phyloP scores from a whole-genome alignment of 768 basidiomycete genomes.

The Crucibulum laeve region DNA sequence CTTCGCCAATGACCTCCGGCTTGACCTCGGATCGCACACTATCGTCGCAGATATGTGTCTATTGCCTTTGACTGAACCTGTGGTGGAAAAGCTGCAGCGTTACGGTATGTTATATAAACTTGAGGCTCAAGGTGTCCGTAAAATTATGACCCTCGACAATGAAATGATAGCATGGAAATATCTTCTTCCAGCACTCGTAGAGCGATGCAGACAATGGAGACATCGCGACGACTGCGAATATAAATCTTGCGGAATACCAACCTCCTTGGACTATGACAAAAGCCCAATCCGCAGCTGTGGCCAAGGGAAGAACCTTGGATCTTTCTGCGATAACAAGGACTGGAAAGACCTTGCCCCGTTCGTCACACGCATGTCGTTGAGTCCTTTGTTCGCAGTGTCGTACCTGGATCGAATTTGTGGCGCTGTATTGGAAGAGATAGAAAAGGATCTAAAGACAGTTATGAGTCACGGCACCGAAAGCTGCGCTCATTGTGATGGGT shows the following conservation, averaged over 20 bases:
- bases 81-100: conserved; percentile 9
- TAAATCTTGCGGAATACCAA: conserved; percentile 27
- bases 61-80: conserved; percentile 25
- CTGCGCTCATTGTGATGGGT: conserved; percentile 25
- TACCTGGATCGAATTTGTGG: conserved; percentile 36
- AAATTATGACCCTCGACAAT: conserved; percentile 18
- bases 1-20: conserved; percentile 39
- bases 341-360: conserved; percentile 40
- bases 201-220: conserved; percentile 50
- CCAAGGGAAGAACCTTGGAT: conserved; percentile 38
- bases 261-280: conserved; percentile 27
- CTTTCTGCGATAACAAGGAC: conserved; percentile 21
- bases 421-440: conserved; percentile 4
- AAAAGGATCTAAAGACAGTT: neutral
- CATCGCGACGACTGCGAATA: conserved; percentile 49
- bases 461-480: conserved; percentile 2
- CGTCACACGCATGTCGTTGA: conserved; percentile 45
- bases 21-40: conserved; percentile 46
- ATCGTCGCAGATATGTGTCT: conserved; percentile 48
- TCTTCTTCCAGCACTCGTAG: conserved; percentile 44
- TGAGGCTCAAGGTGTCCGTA: conserved; percentile 3
- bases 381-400: conserved; percentile 49
- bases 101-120: conserved; percentile 12
- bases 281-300: conserved; percentile 53
- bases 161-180: conserved; percentile 45